Conservation (phyloP, 192 early-diverging fungal genomes). For the Podila epicladia region DNA sequence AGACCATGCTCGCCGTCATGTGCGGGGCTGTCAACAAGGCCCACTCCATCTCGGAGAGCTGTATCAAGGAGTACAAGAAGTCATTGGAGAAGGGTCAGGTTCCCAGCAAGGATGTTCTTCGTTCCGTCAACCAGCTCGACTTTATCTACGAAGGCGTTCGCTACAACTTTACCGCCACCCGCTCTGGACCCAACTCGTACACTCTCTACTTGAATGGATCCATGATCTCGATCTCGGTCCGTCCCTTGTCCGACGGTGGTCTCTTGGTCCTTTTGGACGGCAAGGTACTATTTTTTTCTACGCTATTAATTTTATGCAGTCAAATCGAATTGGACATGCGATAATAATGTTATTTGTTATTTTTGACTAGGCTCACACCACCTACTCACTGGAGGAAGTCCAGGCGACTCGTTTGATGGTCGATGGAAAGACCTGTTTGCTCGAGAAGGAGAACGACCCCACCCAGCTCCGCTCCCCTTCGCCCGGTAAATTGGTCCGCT, state of each 20-base stretch:
- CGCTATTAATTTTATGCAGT: no score
- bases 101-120: slow-evolving; percentile 78
- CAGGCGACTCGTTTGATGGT: slow-evolving; percentile 89
- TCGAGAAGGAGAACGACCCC: slow-evolving; percentile 98
- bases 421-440: slow-evolving; percentile 89
- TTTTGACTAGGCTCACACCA: slow-evolving; percentile 71
- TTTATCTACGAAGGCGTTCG: slow-evolving; percentile 95
- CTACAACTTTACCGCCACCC: slow-evolving; percentile 86
- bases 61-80: slow-evolving; percentile 77
- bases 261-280: slow-evolving; percentile 90
- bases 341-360: background rate
- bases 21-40: slow-evolving; percentile 94
- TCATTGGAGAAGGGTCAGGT: slow-evolving; percentile 95
- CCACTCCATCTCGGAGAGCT: slow-evolving; percentile 69
- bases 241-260: slow-evolving; percentile 91
- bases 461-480: slow-evolving; percentile 96
- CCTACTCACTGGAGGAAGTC: slow-evolving; percentile 91
- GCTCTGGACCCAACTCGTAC: slow-evolving; percentile 85
- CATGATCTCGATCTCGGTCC: slow-evolving; percentile 83
- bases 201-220: slow-evolving; percentile 85
- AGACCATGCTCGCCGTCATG: slow-evolving; percentile 88
- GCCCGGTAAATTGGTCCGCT: slow-evolving; percentile 96
- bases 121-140: slow-evolving; percentile 80
- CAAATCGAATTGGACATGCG: no score
- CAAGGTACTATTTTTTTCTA: slow-evolving; percentile 56